These are phyloP conservation scores for Blastobotrys malaysiensis DNA, from an alignment of 1,139 yeast species.

Conservation along the genomic window DNA sequence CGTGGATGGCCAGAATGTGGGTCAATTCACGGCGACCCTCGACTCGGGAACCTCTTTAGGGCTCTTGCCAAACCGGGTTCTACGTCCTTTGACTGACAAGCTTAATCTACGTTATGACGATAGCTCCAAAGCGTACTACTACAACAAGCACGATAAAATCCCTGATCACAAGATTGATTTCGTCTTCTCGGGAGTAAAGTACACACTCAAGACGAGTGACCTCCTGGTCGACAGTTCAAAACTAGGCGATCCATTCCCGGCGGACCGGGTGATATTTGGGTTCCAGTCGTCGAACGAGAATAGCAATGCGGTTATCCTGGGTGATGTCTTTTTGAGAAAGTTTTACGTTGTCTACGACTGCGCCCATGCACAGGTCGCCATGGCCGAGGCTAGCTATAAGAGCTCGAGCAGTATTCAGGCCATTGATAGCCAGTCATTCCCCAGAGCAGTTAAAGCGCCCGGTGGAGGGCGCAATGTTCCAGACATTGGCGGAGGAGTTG, in stretches of 20 bases:
- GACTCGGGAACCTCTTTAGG: constrained; percentile 29
- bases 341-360: constrained; percentile 28
- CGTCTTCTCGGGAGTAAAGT: constrained; percentile 21
- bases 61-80: constrained; percentile 18
- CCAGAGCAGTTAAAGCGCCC: not conserved
- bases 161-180: constrained; percentile 16
- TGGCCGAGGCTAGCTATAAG: constrained; percentile 24
- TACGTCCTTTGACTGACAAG: constrained; percentile 13
- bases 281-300: constrained; percentile 20
- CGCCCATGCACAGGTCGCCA: constrained; percentile 22
- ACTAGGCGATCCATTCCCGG: constrained; percentile 18
- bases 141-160: constrained; percentile 1
- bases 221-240: constrained; percentile 19
- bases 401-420: not conserved
- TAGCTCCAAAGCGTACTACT: constrained; percentile 13
- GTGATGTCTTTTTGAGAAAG: constrained; percentile 27
- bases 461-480: not conserved
- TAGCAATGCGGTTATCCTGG: constrained; percentile 21
- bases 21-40: constrained; percentile 6
- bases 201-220: constrained; percentile 15
- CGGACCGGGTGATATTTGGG: constrained; percentile 19
- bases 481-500: not conserved
- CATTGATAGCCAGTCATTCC: not conserved
- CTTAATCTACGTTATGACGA: constrained; percentile 15
- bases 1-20: constrained; percentile 14